phyloP scores from a whole-genome alignment of 176 grass and related monocot species.

The Musa schizocarpa region DNA sequence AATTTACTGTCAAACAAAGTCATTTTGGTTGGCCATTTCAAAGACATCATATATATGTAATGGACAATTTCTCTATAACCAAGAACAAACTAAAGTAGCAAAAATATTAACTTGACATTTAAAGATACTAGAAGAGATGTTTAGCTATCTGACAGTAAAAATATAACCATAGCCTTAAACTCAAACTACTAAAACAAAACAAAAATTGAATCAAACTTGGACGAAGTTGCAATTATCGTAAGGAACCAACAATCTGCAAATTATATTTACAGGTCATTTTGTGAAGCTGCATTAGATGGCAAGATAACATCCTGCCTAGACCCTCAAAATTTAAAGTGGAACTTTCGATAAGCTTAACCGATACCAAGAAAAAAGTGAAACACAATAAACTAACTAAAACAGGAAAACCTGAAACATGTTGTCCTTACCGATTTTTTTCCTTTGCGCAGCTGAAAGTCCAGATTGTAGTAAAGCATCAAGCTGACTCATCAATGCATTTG shows the following conservation, averaged over 20 bases:
- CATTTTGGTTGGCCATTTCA: too few species aligned
- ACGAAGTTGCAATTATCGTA: background rate
- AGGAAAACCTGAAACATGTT: background rate
- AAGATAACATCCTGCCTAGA: background rate
- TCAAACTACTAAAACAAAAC: background rate
- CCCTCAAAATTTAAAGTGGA: background rate
- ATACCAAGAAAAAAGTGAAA: background rate
- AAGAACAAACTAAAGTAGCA: too few species aligned
- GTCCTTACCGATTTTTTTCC: constrained; percentile 79
- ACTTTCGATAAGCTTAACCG: background rate
- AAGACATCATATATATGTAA: too few species aligned
- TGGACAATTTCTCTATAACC: too few species aligned
- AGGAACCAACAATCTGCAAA: background rate
- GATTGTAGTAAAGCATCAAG: constrained; percentile 71
- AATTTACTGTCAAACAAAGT: too few species aligned
- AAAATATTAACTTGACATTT: too few species aligned
- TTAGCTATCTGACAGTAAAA: background rate
- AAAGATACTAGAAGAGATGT: background rate
- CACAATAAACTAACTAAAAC: background rate
- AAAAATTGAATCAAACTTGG: background rate
- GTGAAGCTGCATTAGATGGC: background rate
- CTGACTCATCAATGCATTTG: constrained; percentile 38
- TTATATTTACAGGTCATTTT: background rate
- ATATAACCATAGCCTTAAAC: background rate
- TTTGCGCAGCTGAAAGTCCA: constrained; percentile 53